Conservation (phyloP, 768 basidiomycete genomes). For the Cyclocybe cylindracea region DNA sequence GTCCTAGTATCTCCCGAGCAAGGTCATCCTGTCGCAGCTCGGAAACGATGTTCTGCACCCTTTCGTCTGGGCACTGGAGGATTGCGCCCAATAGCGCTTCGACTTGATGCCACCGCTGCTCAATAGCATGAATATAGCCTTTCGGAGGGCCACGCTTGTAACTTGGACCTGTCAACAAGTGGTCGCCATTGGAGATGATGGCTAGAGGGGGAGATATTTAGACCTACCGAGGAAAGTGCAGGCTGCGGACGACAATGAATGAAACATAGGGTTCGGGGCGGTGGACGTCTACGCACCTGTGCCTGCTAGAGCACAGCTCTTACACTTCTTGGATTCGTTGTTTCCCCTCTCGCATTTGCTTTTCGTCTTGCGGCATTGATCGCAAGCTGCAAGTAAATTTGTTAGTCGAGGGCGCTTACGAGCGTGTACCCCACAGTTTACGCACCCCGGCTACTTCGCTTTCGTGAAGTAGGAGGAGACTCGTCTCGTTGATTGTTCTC, state of each 20-base stretch:
- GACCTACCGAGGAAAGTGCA: conserved; percentile 65
- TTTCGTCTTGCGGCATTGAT: conserved; percentile 87
- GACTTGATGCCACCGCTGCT: conserved; percentile 89
- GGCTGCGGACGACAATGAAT: conserved; percentile 34
- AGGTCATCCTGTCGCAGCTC: conserved; percentile 73
- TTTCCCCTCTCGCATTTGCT: conserved; percentile 74
- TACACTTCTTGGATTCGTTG: conserved; percentile 53
- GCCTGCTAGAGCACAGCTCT: conserved; percentile 60
- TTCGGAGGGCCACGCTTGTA: conserved; percentile 86
- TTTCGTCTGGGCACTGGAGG: conserved; percentile 67
- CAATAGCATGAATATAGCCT: conserved; percentile 92
- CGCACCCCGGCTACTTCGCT: conserved; percentile 66
- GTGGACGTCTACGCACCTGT: conserved; percentile 39
- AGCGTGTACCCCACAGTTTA: not conserved
- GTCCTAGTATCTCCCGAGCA: conserved; percentile 72
- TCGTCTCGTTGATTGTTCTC: conserved; percentile 41
- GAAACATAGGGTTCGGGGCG: conserved; percentile 14
- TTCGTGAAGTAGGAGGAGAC: conserved; percentile 43
- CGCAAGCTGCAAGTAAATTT: conserved; percentile 57
- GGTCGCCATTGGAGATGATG: not conserved
- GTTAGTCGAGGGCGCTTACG: not conserved
- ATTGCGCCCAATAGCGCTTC: conserved; percentile 87
- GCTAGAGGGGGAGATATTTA: not conserved
- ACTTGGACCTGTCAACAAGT: conserved; percentile 55
- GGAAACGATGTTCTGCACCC: conserved; percentile 60